These are phyloP conservation scores for Salix suchowensis DNA, from an alignment of 345 rosid genomes.

Conservation along the genomic window DNA sequence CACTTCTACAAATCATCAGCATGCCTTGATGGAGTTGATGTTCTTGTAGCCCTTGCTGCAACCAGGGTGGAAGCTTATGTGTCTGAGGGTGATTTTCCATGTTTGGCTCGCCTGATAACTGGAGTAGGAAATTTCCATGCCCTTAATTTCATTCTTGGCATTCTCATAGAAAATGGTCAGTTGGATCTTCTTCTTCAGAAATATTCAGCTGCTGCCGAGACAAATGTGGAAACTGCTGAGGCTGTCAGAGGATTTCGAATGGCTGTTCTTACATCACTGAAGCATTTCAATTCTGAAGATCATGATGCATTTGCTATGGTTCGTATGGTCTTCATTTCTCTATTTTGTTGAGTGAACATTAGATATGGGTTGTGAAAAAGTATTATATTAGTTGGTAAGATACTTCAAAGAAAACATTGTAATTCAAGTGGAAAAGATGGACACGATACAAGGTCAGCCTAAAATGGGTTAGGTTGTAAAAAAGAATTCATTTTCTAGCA, in stretches of 20 bases:
- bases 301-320: slow-evolving; percentile 93
- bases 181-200: slow-evolving; percentile 92
- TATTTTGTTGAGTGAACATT: slow-evolving; percentile 2
- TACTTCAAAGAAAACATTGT: neutral
- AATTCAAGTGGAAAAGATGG: neutral
- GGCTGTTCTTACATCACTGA: slow-evolving; percentile 92
- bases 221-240: slow-evolving; percentile 69
- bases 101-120: slow-evolving; percentile 91
- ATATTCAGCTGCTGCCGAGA: slow-evolving; percentile 85
- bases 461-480: neutral
- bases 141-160: slow-evolving; percentile 88
- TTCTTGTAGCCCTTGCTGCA: slow-evolving; percentile 95
- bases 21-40: slow-evolving; percentile 99
- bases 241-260: slow-evolving; percentile 91
- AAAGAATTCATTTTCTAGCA: neutral
- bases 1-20: slow-evolving; percentile 97
- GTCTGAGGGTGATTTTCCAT: slow-evolving; percentile 84
- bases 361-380: neutral
- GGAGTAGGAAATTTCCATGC: slow-evolving; percentile 97
- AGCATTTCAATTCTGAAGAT: slow-evolving; percentile 84
- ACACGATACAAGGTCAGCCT: neutral
- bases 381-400: neutral
- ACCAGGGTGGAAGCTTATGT: slow-evolving; percentile 95
- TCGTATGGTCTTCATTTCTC: slow-evolving; percentile 19
- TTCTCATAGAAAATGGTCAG: slow-evolving; percentile 92